These are phyloP conservation scores for Aspergillus diversus DNA, from an alignment of 495 filamentous ascomycete species.

Conservation along the genomic window DNA sequence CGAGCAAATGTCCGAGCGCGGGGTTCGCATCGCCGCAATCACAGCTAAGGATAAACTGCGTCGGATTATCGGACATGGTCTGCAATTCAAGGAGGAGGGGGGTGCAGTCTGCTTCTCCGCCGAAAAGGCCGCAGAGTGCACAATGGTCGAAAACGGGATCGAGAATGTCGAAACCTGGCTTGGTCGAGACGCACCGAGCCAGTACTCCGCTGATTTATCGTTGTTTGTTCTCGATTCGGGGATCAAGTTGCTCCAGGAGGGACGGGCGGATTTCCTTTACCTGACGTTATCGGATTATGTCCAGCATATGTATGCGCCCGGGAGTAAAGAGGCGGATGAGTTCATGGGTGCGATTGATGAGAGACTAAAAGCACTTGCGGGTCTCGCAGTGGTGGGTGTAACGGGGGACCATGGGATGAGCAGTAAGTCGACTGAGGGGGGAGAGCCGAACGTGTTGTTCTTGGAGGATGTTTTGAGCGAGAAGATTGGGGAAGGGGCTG, in stretches of 20 bases:
- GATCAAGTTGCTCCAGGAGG: conserved; percentile 29
- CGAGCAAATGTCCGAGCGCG: background rate
- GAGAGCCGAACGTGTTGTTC: background rate
- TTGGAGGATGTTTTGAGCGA: background rate
- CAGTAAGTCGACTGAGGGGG: background rate
- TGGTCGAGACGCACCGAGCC: background rate
- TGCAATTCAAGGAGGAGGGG: background rate
- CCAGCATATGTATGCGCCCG: conserved; percentile 1
- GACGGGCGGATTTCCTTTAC: conserved; percentile 40
- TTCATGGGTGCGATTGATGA: background rate
- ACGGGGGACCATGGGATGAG: conserved; percentile 4
- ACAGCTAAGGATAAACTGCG: conserved; percentile 1
- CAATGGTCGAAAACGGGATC: background rate
- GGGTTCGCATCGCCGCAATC: background rate
- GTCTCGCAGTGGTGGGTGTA: background rate
- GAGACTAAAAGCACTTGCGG: background rate
- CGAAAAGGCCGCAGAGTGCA: background rate
- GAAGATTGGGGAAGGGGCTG: background rate
- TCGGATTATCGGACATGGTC: background rate
- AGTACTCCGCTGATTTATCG: background rate
- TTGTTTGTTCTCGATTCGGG: background rate
- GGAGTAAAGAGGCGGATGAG: background rate
- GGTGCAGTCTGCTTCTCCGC: background rate
- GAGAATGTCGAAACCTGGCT: background rate
- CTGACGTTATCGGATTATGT: conserved; percentile 45